Conservation (phyloP, 108 stramenopile species). For the Seminavis robusta region DNA sequence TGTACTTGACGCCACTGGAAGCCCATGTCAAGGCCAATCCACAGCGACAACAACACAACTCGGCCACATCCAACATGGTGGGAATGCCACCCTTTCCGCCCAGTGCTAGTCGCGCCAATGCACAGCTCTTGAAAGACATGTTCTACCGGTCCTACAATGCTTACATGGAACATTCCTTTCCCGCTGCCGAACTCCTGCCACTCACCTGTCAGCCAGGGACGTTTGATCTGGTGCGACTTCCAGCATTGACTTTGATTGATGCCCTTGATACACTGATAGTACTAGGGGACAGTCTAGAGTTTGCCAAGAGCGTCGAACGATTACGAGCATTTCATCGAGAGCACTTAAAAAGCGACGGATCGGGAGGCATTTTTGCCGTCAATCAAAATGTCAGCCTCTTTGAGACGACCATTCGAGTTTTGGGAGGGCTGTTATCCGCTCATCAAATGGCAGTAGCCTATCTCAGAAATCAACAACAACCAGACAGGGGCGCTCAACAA, state of each 20-base stretch:
- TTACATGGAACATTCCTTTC: constrained; percentile 89
- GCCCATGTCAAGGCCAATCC: too few relatives aligned
- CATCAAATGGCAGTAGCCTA: constrained; percentile 78
- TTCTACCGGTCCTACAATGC: constrained; percentile 86
- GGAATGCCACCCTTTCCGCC: constrained; percentile 68
- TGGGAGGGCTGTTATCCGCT: constrained; percentile 90
- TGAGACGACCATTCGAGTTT: constrained; percentile 91
- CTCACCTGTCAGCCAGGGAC: constrained; percentile 67
- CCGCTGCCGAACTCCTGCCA: constrained; percentile 83
- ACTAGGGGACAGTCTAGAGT: constrained; percentile 87
- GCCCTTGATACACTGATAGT: constrained; percentile 86
- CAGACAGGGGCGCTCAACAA: background rate
- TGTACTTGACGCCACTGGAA: too few relatives aligned
- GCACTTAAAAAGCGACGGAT: constrained; percentile 14
- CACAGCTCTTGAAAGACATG: constrained; percentile 55
- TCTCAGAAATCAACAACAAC: background rate
- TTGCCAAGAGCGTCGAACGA: constrained; percentile 83
- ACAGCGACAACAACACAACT: too few relatives aligned
- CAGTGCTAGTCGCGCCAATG: constrained; percentile 48
- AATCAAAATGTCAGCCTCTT: constrained; percentile 89
- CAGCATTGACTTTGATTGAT: constrained; percentile 88
- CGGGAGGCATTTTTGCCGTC: constrained; percentile 59
- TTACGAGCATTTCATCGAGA: constrained; percentile 55
- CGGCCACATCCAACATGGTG: too few relatives aligned
- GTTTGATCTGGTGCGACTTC: constrained; percentile 78